Evolutionary conservation across 2,329 filamentous ascomycete genomes (phyloP), one percentile per base, ranked within the genome.

Genomic region (Scedosporium aurantiacum): DNA sequence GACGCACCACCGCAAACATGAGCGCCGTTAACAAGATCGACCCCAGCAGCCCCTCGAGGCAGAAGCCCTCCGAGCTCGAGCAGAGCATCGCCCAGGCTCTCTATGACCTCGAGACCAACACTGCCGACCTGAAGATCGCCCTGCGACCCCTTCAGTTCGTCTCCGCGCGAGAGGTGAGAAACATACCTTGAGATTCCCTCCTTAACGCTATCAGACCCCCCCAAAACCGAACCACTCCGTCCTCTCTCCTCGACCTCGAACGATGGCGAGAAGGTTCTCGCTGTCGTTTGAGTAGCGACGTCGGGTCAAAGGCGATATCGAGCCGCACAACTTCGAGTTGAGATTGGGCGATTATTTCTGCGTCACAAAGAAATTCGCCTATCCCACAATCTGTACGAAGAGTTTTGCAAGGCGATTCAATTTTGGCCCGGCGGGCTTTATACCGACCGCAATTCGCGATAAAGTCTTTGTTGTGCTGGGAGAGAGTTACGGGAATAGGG

Each of bases 31-130:
- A 96, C 89, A 97, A 97, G 91, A 97, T 97, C 80, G 91, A 92
- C 77, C 79, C 87, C 78, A 97, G 94, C 88, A 95, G 90, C 88
- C 89, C 93, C 71, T 97, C 93, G 81, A 87, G 91, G 84, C 85
- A 89, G 79, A 95, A 88, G 82, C 94, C 94, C 71, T 96, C 91
- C 70, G 94, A 99, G 88, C 88, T 97, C 72, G 94, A 99, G 90
- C 87, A 85, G 79, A 90, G 82, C 85, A 95, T 99, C 78, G 94
- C 94, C 78, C 89, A 88, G 81, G 94, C 94, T 82, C 90, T 99
- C 69, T 95, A 89, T 84, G 94, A 99, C 76, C 90, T 99, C 81
- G 94, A 99, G 91, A 92, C 87, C 83, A 97, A 97, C 88, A 96
- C 94, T 76, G 84, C 91, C 78, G 94, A 99, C 82, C 90, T 99